phyloP scores from a whole-genome alignment of 805 yeast genomes.

The Candida ficus region DNA sequence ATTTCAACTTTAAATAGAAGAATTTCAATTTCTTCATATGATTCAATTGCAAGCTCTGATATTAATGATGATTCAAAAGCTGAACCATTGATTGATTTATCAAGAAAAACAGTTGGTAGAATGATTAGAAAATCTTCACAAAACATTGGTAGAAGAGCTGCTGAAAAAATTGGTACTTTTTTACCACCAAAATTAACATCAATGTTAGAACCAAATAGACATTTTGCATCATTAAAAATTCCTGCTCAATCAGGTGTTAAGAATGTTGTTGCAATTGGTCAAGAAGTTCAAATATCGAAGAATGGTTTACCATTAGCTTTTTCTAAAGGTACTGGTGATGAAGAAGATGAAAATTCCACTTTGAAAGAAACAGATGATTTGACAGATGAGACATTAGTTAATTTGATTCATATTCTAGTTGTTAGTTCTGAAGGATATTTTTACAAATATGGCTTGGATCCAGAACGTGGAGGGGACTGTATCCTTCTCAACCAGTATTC shows the following conservation, averaged over 20 bases:
- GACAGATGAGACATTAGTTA: constrained; percentile 26
- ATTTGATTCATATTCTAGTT: constrained; percentile 49
- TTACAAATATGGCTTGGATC: constrained; percentile 75
- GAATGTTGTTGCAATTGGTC: constrained; percentile 45
- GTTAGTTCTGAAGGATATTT: constrained; percentile 80
- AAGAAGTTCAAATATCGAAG: constrained; percentile 21
- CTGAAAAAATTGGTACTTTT: constrained; percentile 84
- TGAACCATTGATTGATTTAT: constrained; percentile 68
- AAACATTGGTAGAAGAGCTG: constrained; percentile 71
- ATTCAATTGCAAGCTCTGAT: constrained; percentile 21
- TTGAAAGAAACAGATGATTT: neutral
- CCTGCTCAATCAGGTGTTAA: constrained; percentile 44
- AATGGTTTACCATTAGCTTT: constrained; percentile 22
- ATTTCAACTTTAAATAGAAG: constrained; percentile 15
- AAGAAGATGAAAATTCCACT: neutral
- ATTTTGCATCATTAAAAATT: constrained; percentile 83
- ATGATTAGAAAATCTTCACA: constrained; percentile 76
- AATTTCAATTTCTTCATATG: constrained; percentile 23
- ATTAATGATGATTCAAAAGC: constrained; percentile 10
- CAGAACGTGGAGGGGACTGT: constrained; percentile 93
- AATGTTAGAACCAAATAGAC: constrained; percentile 83
- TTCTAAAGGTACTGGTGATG: constrained; percentile 8
- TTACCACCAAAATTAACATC: constrained; percentile 77
- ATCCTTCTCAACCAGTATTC: constrained; percentile 68
- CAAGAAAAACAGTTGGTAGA: constrained; percentile 68